Base-by-base conservation (phyloP, 108 stramenopile genomes). In the Pseudonitzschia delicatissima region DNA sequence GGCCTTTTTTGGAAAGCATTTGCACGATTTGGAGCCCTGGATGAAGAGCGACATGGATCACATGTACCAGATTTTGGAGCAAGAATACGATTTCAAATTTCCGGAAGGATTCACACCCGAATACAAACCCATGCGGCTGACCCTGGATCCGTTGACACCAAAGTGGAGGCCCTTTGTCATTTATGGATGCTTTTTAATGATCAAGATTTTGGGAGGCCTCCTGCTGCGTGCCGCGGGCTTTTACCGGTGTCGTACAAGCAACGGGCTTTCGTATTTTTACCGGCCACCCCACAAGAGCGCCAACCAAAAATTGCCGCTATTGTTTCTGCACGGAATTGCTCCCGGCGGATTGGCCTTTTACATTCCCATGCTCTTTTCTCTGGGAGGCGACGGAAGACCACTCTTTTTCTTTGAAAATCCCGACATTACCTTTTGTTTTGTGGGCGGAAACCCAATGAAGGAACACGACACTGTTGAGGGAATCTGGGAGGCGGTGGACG, bases 311-410 rank as follows among this genome's bases (percentile, higher is more conserved):
- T 27, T 70, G 15, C 90, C 95, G 3, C 71, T 89, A 21, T 55
- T 96, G 5, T 93, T 93, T 69, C 87, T 90, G 61, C 95, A 96
- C 78, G 95, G 95, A 7, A 93, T 96, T 47, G 87, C 87, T 8
- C 90, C 90, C 27, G 81, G 85, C 58, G 92, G 95, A 36, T 48
- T 78, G 21, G 68, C 73, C 25, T 61, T 78, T 7, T 94, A 96
- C 63, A 31, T 90, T 3, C 92, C 90, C 2, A 77, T 93, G 77
- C 48, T 90, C 6, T 68, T 74, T n/a, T 74, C 73, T 28, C n/a
- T 55, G 11, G 53, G 53, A 31, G 1, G 53, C 53, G 53, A 55
- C 12, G 67, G 73, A 40, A 65, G 79, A 8, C 76, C 77, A 2
- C 52, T 86, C n/a, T 84, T 90, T 53, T 55, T 92, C 25, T 82